Evolutionary conservation across 2,329 filamentous ascomycete species (phyloP), one percentile per base, ranked within the genome.

Genomic region (Stagonosporopsis tanaceti): DNA sequence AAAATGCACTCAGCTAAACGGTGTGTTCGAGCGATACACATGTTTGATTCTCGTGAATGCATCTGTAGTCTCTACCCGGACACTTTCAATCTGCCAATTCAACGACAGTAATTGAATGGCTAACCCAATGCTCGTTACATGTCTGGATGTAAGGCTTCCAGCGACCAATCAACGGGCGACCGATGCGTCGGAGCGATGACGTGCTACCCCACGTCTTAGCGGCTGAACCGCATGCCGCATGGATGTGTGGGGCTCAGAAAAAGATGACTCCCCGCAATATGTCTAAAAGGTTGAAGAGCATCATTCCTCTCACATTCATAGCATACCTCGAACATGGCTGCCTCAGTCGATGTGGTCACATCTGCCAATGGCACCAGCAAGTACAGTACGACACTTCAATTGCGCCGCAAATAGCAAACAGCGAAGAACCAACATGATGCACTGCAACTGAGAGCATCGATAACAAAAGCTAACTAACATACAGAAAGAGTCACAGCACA

Each of bases 401-500:
- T 8, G 15, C 17, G 9, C 41, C 24, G 3, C 20, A 14, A 17
- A 7, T 14, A 30, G 40, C 4, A 28, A 14, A n/a, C 17, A n/a
- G 24, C 42, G 25, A 27, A 20, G 2, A 20, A 20, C 20, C 20
- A 20, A 46, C 27, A 14, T 37, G 5, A 12, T 24, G 39, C n/a
- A 4, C 22, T 24, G 9, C 22, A n/a, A 11, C 11, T 22, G 6
- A 9, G 6, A 3, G 12, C 12, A 14, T 28, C 17, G 15, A 25
- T 3, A 5, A n/a, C 15, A 4, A 17, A 6, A 28, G 52, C 67
- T 74, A 32, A 75, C 58, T 37, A 25, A 35, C 53, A 41, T 20
- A 22, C 46, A 79, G 77, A 68, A 52, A 71, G 69, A 64, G 68
- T 75, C n/a, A 68, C 68, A 11, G 63, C 85, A 53, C 92, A 97